Evolutionary conservation across 345 rosid genomes (phyloP), one percentile per base, ranked within the genome.

Genomic region (Dimocarpus longan): DNA sequence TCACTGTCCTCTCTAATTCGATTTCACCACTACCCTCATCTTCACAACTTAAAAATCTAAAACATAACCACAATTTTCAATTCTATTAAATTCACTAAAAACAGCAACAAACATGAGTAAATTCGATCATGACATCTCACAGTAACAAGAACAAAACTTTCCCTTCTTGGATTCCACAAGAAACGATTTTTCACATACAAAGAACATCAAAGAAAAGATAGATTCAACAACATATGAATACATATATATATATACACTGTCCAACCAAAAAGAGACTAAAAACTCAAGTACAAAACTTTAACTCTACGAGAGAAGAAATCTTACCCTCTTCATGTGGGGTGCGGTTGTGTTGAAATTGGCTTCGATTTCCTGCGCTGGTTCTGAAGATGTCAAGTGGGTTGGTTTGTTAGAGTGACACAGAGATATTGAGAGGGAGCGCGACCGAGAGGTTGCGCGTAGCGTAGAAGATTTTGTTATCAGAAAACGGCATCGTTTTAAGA

Each of bases 291-390:
- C 26, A 73, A 43, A 26, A 8, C 42, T 63, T 40, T 8, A 22
- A 22, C 5, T 43, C 1, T 15, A 10, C 44, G 66, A 63, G 10
- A 74, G 8, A 13, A 0, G n/a, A 74, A 24, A 16, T 0, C 16
- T 74, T 24, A 74, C 77, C 77, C 10, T 74, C 32, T 63, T 63
- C 77, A 74, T 63, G 21, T 44, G 56, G 59, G 42, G 4, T 11
- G 48, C 5, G 40, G 42, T 62, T 15, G 11, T 22, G 63, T 43
- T 1, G 43, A 63, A 57, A n/a, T 18, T 57, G 26, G 63, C 10
- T 62, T 62, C 59, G 42, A 39, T 62, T 22, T 62, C 44, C 8
- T 74, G 68, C 15, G 18, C 10, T 15, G 69, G 18, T 63, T 74
- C 68, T 43, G 59, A 44, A 48, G 32, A 74, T 43, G 24, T 43